phyloP scores from a whole-genome alignment of 78 protist genomes.

The Polysphondylium violaceum region DNA sequence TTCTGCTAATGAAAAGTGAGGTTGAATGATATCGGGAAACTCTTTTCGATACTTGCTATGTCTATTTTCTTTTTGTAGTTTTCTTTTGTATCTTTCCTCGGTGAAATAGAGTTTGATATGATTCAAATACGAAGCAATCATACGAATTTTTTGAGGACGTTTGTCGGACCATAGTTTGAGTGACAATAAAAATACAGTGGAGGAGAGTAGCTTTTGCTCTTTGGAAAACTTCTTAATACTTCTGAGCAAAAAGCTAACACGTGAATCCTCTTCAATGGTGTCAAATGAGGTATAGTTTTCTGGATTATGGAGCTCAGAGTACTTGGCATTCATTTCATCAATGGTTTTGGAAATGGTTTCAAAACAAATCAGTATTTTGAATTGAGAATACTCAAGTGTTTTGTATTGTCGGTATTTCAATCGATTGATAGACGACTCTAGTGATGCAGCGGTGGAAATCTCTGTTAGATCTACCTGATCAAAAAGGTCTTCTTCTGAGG shows the following conservation, averaged over 20 bases:
- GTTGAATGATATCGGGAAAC: not conserved
- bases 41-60: not conserved
- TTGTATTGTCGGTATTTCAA: not conserved
- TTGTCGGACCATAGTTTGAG: not conserved
- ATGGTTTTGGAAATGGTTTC: constrained; percentile 4
- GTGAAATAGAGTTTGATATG: no score
- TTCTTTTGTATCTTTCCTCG: not conserved
- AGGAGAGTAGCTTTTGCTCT: constrained; percentile 19
- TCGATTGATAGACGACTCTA: not conserved
- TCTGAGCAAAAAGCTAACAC: constrained; percentile 16
- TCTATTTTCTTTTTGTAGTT: not conserved
- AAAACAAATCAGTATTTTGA: not conserved
- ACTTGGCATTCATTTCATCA: not conserved
- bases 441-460: not conserved
- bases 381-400: constrained; percentile 30
- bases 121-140: not conserved
- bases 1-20: not conserved
- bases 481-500: no score
- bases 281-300: not conserved
- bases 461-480: not conserved
- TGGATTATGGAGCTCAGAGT: not conserved
- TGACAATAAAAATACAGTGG: not conserved
- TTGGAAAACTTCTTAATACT: constrained; percentile 37
- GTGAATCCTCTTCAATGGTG: constrained; percentile 7
- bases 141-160: not conserved